Conservation (phyloP, 1,284 basidiomycete genomes). For the Psilocybe mexicana region DNA sequence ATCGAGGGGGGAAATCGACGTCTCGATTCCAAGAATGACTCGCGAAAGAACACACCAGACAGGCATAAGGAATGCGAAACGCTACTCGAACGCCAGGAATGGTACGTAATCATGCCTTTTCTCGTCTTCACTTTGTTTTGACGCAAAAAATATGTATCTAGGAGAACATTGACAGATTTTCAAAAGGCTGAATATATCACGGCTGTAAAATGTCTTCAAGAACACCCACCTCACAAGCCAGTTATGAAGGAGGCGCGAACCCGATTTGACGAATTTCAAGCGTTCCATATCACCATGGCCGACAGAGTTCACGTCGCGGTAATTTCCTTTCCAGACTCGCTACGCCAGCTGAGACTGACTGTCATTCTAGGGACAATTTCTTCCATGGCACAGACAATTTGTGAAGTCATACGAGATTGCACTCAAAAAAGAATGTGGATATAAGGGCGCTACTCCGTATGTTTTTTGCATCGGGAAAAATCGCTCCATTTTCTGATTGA, state of each 20-base stretch:
- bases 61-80: neutral
- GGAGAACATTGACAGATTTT: slow-evolving; percentile 22
- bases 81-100: slow-evolving; percentile 4
- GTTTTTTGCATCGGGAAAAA: slow-evolving; percentile 10
- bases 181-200: slow-evolving; percentile 30
- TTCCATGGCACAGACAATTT: slow-evolving; percentile 41
- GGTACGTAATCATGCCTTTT: neutral
- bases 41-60: neutral
- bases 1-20: neutral
- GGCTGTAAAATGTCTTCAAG: slow-evolving; percentile 34
- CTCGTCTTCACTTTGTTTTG: neutral
- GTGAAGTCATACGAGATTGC: slow-evolving; percentile 32
- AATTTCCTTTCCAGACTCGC: neutral
- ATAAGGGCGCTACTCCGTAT: slow-evolving; percentile 37
- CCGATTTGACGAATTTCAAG: slow-evolving; percentile 37
- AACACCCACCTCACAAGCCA: slow-evolving; percentile 18
- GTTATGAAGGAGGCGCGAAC: slow-evolving; percentile 24
- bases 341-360: neutral
- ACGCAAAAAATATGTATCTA: neutral
- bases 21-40: neutral
- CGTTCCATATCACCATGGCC: slow-evolving; percentile 28
- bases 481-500: neutral
- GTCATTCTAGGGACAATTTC: slow-evolving; percentile 36
- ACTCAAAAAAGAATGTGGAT: slow-evolving; percentile 38
- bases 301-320: slow-evolving; percentile 32